phyloP scores from a whole-genome alignment of 768 basidiomycete species.

The Nidularia sp. region DNA sequence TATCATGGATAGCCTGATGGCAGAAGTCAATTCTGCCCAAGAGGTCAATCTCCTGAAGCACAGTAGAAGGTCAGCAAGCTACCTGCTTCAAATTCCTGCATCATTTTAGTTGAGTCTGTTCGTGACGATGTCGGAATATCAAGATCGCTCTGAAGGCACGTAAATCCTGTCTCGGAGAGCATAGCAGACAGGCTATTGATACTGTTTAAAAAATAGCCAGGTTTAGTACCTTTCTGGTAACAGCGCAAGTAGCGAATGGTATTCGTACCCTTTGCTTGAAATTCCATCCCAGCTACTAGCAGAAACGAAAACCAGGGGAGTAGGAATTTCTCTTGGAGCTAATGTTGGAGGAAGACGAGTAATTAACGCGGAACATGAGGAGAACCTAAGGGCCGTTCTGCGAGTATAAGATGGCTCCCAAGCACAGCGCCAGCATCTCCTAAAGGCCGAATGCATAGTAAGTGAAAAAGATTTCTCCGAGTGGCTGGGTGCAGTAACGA shows the following conservation, averaged over 20 bases:
- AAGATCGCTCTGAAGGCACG: conserved; percentile 41
- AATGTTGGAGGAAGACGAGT: conserved; percentile 30
- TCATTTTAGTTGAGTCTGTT: conserved; percentile 21
- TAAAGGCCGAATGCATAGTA: conserved; percentile 5
- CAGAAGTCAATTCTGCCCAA: conserved; percentile 33
- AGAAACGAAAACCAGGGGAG: conserved; percentile 51
- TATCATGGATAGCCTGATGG: conserved; percentile 36
- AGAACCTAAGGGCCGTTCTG: conserved; percentile 6
- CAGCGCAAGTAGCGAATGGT: too few species aligned
- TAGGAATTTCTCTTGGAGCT: conserved; percentile 45
- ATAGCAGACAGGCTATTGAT: conserved; percentile 28
- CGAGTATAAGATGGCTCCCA: not conserved
- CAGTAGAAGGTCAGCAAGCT: conserved; percentile 3
- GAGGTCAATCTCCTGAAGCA: too few species aligned
- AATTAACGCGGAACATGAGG: conserved; percentile 20
- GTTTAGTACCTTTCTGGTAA: not conserved
- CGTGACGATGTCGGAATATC: conserved; percentile 14
- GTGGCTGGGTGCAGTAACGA: not conserved
- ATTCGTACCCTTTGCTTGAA: conserved; percentile 30
- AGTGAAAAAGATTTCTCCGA: not conserved
- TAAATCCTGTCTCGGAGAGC: conserved; percentile 46
- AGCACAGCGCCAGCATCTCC: conserved; percentile 1
- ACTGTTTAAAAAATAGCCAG: conserved; percentile 14
- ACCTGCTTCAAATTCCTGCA: conserved; percentile 39
- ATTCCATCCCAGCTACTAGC: conserved; percentile 37